These are phyloP conservation scores for Fusarium sp. DNA, from an alignment of 2,329 filamentous ascomycete species.

Conservation along the genomic window DNA sequence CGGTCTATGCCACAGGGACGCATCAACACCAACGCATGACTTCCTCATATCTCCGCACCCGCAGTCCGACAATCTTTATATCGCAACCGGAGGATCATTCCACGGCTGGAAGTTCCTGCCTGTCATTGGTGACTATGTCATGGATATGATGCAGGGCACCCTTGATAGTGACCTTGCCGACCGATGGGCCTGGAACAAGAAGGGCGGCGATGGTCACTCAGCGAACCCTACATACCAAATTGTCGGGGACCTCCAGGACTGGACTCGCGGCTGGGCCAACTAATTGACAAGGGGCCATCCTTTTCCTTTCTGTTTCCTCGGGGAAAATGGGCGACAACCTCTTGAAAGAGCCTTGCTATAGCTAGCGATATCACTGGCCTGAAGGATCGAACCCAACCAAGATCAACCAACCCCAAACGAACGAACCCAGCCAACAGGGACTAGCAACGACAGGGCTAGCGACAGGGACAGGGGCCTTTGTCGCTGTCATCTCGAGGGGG, in stretches of 20 bases:
- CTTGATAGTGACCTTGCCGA: constrained; percentile 55
- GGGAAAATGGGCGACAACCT: background rate
- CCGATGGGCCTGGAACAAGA: constrained; percentile 62
- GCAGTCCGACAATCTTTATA: constrained; percentile 64
- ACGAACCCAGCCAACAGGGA: constrained; percentile 19
- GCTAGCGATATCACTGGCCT: too few relatives aligned
- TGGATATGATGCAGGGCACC: constrained; percentile 60
- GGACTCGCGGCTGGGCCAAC: constrained; percentile 50
- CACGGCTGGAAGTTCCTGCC: constrained; percentile 76
- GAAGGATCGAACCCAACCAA: constrained; percentile 12
- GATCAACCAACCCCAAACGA: constrained; percentile 21
- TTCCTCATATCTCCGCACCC: constrained; percentile 69
- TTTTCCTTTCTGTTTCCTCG: background rate
- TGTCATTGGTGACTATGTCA: constrained; percentile 70
- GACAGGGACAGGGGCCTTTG: background rate
- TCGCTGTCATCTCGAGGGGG: constrained; percentile 8
- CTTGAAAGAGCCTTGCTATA: too few relatives aligned
- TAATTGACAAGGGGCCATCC: constrained; percentile 2
- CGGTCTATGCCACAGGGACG: constrained; percentile 62
- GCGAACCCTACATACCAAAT: constrained; percentile 59
- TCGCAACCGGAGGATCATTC: constrained; percentile 73
- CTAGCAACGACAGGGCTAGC: constrained; percentile 3
- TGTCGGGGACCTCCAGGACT: constrained; percentile 56
- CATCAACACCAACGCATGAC: constrained; percentile 71
- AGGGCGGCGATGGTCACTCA: constrained; percentile 56